Evolutionary conservation across 345 rosid genomes (phyloP).

Genomic region (Conringia planisiliqua): DNA sequence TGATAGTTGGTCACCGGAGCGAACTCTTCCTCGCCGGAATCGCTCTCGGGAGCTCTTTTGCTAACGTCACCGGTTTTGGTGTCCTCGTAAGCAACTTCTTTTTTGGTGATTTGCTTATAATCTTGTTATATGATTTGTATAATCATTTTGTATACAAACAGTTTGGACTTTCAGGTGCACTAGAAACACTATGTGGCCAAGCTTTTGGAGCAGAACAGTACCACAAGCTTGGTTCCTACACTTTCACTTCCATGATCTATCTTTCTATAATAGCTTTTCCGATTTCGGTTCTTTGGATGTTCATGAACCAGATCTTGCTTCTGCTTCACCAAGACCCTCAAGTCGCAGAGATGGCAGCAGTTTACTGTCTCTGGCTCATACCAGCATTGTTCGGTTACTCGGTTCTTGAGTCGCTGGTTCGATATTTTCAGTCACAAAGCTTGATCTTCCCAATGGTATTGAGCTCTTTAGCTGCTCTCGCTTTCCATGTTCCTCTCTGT

Average conservation of each 20-base stretch:
- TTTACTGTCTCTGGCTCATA: slow-evolving; percentile 28
- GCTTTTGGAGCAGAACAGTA: slow-evolving; percentile 76
- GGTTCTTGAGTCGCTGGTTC: slow-evolving; percentile 28
- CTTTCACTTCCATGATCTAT: slow-evolving; percentile 22
- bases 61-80: slow-evolving; percentile 36
- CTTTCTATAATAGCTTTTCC: slow-evolving; percentile 25
- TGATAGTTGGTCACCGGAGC: slow-evolving; percentile 34
- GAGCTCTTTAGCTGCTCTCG: slow-evolving; percentile 26
- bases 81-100: slow-evolving; percentile 24
- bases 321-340: slow-evolving; percentile 35
- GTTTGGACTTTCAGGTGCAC: slow-evolving; percentile 69
- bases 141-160: background rate
- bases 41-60: slow-evolving; percentile 34
- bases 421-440: slow-evolving; percentile 29
- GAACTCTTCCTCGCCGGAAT: slow-evolving; percentile 31
- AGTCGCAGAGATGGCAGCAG: slow-evolving; percentile 26
- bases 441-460: slow-evolving; percentile 34
- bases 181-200: slow-evolving; percentile 89
- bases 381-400: slow-evolving; percentile 33
- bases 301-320: slow-evolving; percentile 28
- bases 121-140: background rate
- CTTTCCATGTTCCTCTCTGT: slow-evolving; percentile 27
- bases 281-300: slow-evolving; percentile 31
- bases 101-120: background rate
- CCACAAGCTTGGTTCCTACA: slow-evolving; percentile 34